Conservation (phyloP, 2,329 filamentous ascomycete genomes). For the Venturia nashicola region DNA sequence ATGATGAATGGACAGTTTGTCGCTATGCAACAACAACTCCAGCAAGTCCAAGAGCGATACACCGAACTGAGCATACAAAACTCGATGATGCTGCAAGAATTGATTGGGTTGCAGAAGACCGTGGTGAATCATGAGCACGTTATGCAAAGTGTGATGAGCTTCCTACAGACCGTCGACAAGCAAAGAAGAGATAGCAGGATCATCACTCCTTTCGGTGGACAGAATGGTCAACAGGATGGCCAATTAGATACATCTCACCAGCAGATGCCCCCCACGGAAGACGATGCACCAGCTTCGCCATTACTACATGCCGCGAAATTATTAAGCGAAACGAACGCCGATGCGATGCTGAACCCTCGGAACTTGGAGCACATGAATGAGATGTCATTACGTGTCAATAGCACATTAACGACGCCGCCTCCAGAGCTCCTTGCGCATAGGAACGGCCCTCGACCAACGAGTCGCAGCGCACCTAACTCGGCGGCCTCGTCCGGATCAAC, state of each 20-base stretch:
- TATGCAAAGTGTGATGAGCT: conserved; percentile 60
- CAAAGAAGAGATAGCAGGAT: conserved; percentile 50
- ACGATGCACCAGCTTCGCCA: conserved; percentile 55
- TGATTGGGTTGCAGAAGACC: conserved; percentile 55
- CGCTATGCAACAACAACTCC: conserved; percentile 85
- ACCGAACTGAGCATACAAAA: conserved; percentile 61
- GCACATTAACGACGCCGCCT: conserved; percentile 44
- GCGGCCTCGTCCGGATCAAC: conserved; percentile 38
- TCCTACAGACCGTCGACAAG: conserved; percentile 51
- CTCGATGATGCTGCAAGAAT: conserved; percentile 50
- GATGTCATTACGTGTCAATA: conserved; percentile 41
- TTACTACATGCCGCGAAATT: conserved; percentile 57
- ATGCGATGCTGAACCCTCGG: conserved; percentile 50
- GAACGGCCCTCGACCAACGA: conserved; percentile 32
- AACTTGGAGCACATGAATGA: conserved; percentile 55
- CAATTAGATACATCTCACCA: conserved; percentile 22
- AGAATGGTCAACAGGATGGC: conserved; percentile 20
- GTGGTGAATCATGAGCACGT: conserved; percentile 60
- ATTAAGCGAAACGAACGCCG: conserved; percentile 51
- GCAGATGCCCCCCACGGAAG: conserved; percentile 24
- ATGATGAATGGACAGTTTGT: conserved; percentile 78
- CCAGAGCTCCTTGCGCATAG: conserved; percentile 32
- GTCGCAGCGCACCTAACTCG: conserved; percentile 31
- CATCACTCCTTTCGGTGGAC: conserved; percentile 25
- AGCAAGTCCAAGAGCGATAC: conserved; percentile 74